A percentile compares a stretch with the other conserved stretches of the same genome.
These are phyloP conservation scores for Boeremia lycopersici DNA, from an alignment of 2,329 filamentous ascomycete species.

Conservation along the genomic window DNA sequence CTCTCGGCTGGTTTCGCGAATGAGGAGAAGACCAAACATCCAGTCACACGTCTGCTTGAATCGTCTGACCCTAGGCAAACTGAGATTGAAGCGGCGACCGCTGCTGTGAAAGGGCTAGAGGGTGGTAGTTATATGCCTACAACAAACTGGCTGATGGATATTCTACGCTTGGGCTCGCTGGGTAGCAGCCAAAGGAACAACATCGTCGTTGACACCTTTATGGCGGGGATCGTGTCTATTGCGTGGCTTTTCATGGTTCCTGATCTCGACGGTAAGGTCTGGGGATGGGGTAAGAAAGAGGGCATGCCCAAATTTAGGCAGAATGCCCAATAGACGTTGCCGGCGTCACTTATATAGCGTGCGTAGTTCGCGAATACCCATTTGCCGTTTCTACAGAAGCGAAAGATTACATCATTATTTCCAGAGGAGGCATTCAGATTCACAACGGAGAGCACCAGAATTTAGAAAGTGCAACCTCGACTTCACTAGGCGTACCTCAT, in stretches of 20 bases:
- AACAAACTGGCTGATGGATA: constrained; percentile 71
- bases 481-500: too few relatives aligned
- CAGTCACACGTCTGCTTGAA: constrained; percentile 78
- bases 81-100: constrained; percentile 75
- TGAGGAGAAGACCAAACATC: constrained; percentile 81
- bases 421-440: too few relatives aligned
- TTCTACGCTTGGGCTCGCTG: constrained; percentile 69
- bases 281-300: constrained; percentile 62
- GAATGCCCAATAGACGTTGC: constrained; percentile 30
- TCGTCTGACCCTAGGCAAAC: constrained; percentile 80
- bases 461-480: too few relatives aligned
- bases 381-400: background rate
- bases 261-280: constrained; percentile 63
- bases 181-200: constrained; percentile 61
- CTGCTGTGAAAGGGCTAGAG: constrained; percentile 76
- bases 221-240: constrained; percentile 59
- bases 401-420: background rate
- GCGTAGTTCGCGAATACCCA: constrained; percentile 9
- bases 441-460: too few relatives aligned
- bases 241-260: constrained; percentile 63
- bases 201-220: constrained; percentile 60
- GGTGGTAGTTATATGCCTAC: constrained; percentile 80
- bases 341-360: background rate
- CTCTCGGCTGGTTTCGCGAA: constrained; percentile 73
- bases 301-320: constrained; percentile 48